These are phyloP conservation scores for Eimeria tenella DNA, from an alignment of 169 alveolate species.

Conservation along the genomic window DNA sequence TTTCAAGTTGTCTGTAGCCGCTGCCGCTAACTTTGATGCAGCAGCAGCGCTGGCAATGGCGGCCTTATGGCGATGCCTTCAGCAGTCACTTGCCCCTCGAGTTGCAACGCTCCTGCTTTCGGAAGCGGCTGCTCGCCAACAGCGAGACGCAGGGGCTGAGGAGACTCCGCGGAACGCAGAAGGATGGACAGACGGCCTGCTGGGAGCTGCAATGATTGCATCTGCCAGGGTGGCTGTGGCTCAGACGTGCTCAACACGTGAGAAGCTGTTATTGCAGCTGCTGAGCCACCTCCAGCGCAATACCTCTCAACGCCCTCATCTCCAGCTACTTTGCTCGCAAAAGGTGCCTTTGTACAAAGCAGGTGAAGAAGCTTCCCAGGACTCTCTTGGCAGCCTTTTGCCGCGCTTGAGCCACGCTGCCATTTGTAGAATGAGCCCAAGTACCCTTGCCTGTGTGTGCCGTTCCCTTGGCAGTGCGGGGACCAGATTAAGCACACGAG, in stretches of 20 bases:
- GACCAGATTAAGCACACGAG: not conserved
- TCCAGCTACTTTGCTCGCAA: not conserved
- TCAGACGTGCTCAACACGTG: not conserved
- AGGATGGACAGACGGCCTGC: not conserved
- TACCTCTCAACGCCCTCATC: not conserved
- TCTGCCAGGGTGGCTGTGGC: conserved; percentile 9
- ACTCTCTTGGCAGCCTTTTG: no score
- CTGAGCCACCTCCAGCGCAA: conserved; percentile 31
- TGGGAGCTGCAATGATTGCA: conserved; percentile 19
- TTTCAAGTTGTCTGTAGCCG: not conserved
- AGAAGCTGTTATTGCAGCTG: conserved; percentile 48
- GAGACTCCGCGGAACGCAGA: not conserved
- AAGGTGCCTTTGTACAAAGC: no score
- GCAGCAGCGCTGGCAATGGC: not conserved
- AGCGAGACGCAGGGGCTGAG: not conserved
- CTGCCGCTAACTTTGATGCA: conserved; percentile 1
- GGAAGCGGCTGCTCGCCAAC: not conserved
- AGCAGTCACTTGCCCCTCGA: conserved; percentile 12
- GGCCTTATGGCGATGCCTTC: not conserved
- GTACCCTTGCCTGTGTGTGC: not conserved
- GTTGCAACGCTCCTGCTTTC: not conserved
- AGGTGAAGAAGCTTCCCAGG: no score
- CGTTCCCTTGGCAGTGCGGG: conserved; percentile 42
- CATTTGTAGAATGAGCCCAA: not conserved
- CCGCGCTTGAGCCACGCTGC: not conserved